Base-by-base conservation (phyloP, 2,329 filamentous ascomycete species). In the Neophaeococcomyces mojaviensis region DNA sequence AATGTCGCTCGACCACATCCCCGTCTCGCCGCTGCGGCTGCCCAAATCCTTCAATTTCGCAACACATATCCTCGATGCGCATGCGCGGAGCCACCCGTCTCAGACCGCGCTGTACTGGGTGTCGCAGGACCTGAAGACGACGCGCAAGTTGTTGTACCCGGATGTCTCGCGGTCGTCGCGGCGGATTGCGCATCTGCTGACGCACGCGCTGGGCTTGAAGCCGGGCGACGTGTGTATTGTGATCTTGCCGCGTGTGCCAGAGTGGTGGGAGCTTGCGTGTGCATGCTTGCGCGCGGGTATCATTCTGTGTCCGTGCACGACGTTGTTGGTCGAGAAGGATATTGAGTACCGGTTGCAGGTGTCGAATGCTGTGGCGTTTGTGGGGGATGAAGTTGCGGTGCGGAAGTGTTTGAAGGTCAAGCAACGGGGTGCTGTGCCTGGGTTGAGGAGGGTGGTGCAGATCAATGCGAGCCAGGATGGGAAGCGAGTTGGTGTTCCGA, bases 181-280 rank as follows among this genome's bases (percentile, higher is more conserved):
- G 47, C 60, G 63, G 13, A 58, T 64, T 26, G 61, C 66, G 1
- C 51, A 56, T 5, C 51, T 67, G n/a, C 57, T 68, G 10, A 44
- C 53, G 8, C n/a, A 44, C 20, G 51, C 59, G 4, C 53, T 66
- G 5, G 60, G 61, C 8, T 55, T 64, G 4, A 46, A 56, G 37
- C 49, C 55, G 28, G 64, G 65, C 15, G 63, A 68, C 39, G 61
- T 57, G 31, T 53, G 64, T 49, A 52, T 68, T 20, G 56, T 68
- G 31, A 63, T 68, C 26, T 55, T 64, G 32, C 62, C 64, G 4
- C 52, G 65, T 5, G 44, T 66, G 3, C 64, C 63, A 20, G 61
- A 60, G 39, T 67, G 65, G 62, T 68, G 64, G 66, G 65, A 68
- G 48, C 61, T 68, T 18, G 64, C 63, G 12, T 62, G 62, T 1